phyloP scores from a whole-genome alignment of 441 rosid species.

The Pelargonium cotyledonis region DNA sequence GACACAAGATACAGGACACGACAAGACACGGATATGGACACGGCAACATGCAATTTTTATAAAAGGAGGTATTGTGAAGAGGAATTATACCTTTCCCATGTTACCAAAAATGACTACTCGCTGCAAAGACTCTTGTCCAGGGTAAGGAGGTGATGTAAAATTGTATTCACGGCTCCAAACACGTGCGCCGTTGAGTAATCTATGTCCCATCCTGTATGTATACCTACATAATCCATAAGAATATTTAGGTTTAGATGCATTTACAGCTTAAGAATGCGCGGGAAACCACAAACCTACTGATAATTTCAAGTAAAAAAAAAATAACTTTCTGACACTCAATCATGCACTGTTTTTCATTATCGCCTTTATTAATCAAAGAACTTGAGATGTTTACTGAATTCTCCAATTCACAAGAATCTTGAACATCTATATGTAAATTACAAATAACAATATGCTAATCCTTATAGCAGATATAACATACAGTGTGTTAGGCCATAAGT shows the following conservation, averaged over 20 bases:
- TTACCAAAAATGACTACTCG: slow-evolving; percentile 76
- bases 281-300: too few species aligned
- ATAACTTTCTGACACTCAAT: too few species aligned
- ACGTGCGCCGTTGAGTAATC: slow-evolving; percentile 37
- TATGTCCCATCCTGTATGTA: slow-evolving; percentile 66
- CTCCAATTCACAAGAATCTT: too few species aligned
- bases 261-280: not conserved
- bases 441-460: not conserved
- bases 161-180: slow-evolving; percentile 62
- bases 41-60: too few species aligned
- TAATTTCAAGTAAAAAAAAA: too few species aligned
- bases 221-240: slow-evolving; percentile 39
- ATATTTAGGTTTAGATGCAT: not conserved
- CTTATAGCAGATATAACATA: slow-evolving; percentile 26
- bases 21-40: too few species aligned
- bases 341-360: too few species aligned
- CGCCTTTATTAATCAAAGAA: too few species aligned
- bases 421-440: not conserved
- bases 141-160: slow-evolving; percentile 76
- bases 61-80: too few species aligned
- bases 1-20: too few species aligned
- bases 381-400: too few species aligned
- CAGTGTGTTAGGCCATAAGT: slow-evolving; percentile 65
- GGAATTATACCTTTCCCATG: slow-evolving; percentile 76
- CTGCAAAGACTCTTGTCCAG: slow-evolving; percentile 75